phyloP scores from a whole-genome alignment of 495 filamentous ascomycete species.

The Xylaria sp. region DNA sequence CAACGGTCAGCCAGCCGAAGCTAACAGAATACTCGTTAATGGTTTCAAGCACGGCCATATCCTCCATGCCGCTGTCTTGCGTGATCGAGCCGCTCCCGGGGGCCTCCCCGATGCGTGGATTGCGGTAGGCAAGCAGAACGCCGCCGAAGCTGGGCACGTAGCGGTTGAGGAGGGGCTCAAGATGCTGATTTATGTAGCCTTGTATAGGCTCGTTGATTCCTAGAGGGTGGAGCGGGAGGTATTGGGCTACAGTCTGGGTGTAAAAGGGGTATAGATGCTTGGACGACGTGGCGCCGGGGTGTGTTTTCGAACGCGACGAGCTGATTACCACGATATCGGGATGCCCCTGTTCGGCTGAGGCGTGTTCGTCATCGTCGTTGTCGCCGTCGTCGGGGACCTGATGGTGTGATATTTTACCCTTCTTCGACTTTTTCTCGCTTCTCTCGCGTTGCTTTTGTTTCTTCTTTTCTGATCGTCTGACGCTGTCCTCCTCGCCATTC shows the following conservation, averaged over 20 bases:
- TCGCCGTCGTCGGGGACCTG: slow-evolving; percentile 12
- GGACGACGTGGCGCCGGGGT: slow-evolving; percentile 20
- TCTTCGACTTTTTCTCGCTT: slow-evolving; percentile 29
- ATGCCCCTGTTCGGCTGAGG: slow-evolving; percentile 34
- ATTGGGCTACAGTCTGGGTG: slow-evolving; percentile 56
- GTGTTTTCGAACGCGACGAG: slow-evolving; percentile 22
- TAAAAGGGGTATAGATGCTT: slow-evolving; percentile 52
- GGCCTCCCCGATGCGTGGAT: slow-evolving; percentile 52
- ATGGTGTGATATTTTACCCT: slow-evolving; percentile 23
- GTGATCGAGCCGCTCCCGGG: slow-evolving; percentile 48
- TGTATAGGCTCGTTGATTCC: slow-evolving; percentile 54
- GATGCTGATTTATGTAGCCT: slow-evolving; percentile 51
- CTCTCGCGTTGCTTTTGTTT: slow-evolving; percentile 26
- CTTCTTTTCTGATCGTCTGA: slow-evolving; percentile 28
- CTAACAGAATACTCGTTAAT: slow-evolving; percentile 55
- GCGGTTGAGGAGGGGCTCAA: slow-evolving; percentile 53
- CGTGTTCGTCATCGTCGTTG: slow-evolving; percentile 27
- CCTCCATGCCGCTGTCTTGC: slow-evolving; percentile 44
- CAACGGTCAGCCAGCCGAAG: slow-evolving; percentile 56
- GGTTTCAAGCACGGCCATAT: slow-evolving; percentile 44
- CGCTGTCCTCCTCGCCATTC: slow-evolving; percentile 3
- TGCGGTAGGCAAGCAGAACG: slow-evolving; percentile 54
- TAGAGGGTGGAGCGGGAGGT: slow-evolving; percentile 54
- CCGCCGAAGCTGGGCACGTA: slow-evolving; percentile 54
- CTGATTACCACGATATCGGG: slow-evolving; percentile 30